Percentiles rank a stretch among this genome's conserved stretches.
These are phyloP conservation scores for Jaminaea rosea DNA, from an alignment of 1,284 basidiomycete genomes.

Conservation along the genomic window DNA sequence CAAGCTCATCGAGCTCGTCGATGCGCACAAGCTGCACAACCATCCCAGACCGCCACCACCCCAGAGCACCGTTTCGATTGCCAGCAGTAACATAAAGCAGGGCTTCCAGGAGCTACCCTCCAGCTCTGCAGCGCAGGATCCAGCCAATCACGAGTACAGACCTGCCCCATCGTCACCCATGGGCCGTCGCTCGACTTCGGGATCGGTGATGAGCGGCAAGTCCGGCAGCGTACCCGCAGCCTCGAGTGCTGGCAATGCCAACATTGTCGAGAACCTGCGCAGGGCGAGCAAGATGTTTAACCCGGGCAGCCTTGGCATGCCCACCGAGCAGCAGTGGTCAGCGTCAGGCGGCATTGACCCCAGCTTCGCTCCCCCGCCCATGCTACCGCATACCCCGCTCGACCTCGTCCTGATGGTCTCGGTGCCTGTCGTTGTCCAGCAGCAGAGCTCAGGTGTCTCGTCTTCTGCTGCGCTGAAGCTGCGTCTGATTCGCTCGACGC, in stretches of 20 bases:
- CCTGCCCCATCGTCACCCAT: no score
- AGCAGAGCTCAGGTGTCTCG: constrained; percentile 51
- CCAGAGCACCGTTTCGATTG: no score
- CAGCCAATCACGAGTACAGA: no score
- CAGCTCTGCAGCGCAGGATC: no score
- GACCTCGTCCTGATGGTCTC: constrained; percentile 88
- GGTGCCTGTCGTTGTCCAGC: constrained; percentile 54
- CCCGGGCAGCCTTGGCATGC: neutral
- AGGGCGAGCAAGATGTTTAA: neutral
- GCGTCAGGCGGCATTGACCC: constrained; percentile 38
- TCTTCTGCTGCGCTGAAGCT: constrained; percentile 58
- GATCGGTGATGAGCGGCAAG: neutral
- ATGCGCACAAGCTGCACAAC: constrained; percentile 1
- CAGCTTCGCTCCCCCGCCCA: constrained; percentile 24
- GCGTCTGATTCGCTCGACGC: constrained; percentile 32
- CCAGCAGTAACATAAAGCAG: neutral
- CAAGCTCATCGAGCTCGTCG: constrained; percentile 19
- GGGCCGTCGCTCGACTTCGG: neutral
- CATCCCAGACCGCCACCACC: neutral
- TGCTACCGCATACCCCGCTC: constrained; percentile 68
- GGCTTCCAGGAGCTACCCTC: neutral
- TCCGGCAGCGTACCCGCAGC: neutral
- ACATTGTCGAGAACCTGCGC: neutral
- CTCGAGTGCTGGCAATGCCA: neutral
- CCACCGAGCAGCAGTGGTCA: constrained; percentile 30